Base-by-base conservation (phyloP, 441 rosid species). In the Gossypium davidsonii region DNA sequence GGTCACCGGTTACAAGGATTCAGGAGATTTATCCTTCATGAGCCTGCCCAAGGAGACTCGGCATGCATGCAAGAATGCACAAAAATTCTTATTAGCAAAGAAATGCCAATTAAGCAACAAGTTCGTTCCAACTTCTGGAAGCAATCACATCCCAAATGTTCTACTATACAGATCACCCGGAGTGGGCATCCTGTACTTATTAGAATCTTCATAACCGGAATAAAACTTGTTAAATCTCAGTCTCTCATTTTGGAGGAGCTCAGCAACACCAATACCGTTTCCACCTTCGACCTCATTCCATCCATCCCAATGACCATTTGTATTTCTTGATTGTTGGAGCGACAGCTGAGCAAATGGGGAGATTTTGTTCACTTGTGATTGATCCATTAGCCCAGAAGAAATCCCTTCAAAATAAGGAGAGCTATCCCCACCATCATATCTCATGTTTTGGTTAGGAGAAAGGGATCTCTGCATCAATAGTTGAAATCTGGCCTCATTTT, bases 261-360 rank as follows among this genome's bases (percentile, higher is more conserved):
- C 94, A 10, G 92, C 85, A 83, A 90, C 81, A 18, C 83, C 81
- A 37, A 90, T 14, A 79, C 74, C 72, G 58, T 83, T 87, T 77
- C 88, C 92, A 80, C 81, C 82, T 70, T 84, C 96, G 59, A 83
- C 84, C 76, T 90, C 92, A 80, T 79, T 91, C 95, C 87, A 88
- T 31, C 90, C 87, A 84, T 86, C 89, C 97, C 94, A 92, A 66
- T 74, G 90, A 37, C 97, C 92, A 85, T 85, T 93, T 56, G 96
- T 82, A 85, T 88, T 90, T 79, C 90, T 79, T 0, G 91, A 82
- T 55, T 87, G 94, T 70, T 85, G 93, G 49, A 85, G 78, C 68
- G 88, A 79, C 64, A 86, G 77, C 74, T 85, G 90, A 20, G 90
- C 77, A 67, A 79, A 85, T 15, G 86, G 84, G 18, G 91, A 80